phyloP scores from a whole-genome alignment of 2,329 filamentous ascomycete genomes.

The Xylaria sp. region DNA sequence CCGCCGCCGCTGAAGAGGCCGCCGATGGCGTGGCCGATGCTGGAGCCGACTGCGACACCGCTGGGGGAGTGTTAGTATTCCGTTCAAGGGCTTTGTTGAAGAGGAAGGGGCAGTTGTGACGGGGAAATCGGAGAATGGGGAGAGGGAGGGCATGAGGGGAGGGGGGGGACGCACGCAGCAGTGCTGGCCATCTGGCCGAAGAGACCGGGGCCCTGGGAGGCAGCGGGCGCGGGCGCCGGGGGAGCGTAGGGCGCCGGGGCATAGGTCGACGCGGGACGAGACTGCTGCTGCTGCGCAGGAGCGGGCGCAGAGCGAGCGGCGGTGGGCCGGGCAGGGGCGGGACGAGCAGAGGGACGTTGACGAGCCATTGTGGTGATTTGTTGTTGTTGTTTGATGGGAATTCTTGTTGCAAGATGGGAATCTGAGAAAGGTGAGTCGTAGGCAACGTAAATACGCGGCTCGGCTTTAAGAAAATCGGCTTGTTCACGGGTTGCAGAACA shows the following conservation, averaged over 20 bases:
- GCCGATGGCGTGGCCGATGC: constrained; percentile 90
- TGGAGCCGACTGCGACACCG: constrained; percentile 93
- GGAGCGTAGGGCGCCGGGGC: constrained; percentile 46
- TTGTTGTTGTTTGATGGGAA: not conserved
- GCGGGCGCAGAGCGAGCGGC: constrained; percentile 47
- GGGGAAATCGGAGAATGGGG: not conserved
- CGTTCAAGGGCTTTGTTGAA: not conserved
- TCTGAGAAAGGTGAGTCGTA: not conserved
- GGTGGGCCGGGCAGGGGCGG: constrained; percentile 54
- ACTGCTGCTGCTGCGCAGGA: constrained; percentile 57
- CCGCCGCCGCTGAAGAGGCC: constrained; percentile 81
- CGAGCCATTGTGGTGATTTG: constrained; percentile 60
- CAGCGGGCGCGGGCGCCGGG: constrained; percentile 40
- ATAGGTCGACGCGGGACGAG: constrained; percentile 65
- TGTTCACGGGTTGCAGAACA: not conserved
- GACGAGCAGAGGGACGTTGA: constrained; percentile 61
- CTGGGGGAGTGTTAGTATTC: constrained; percentile 46
- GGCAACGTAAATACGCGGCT: constrained; percentile 1
- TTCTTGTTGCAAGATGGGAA: not conserved
- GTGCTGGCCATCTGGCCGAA: constrained; percentile 97
- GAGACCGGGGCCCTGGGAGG: constrained; percentile 70
- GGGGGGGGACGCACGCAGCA: constrained; percentile 78
- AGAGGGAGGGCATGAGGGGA: too few relatives aligned
- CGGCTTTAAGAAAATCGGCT: constrained; percentile 18
- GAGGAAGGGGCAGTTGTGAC: constrained; percentile 5